Percentiles rank a stretch among this genome's conserved stretches.
These are phyloP conservation scores for Fraxinus latifolia DNA, from an alignment of 305 asterid species.

Conservation along the genomic window DNA sequence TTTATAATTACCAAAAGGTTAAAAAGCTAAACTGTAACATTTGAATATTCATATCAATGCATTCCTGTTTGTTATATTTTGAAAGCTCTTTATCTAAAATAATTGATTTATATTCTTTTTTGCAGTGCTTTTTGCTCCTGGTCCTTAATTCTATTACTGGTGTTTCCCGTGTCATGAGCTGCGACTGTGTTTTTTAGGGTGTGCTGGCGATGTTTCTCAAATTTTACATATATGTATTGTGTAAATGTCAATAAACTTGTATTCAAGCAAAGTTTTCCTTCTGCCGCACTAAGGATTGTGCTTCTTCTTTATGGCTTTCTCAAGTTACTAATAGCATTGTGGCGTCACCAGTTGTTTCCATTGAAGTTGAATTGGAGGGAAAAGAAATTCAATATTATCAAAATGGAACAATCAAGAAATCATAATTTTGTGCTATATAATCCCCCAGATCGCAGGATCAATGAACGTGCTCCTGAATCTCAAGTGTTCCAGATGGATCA, in stretches of 20 bases:
- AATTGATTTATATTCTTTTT: slow-evolving; percentile 23
- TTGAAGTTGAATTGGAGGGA: slow-evolving; percentile 26
- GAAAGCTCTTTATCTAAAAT: background rate
- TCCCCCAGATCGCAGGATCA: slow-evolving; percentile 36
- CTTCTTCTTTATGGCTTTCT: slow-evolving; percentile 38
- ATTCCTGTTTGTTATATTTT: background rate
- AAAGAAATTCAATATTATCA: slow-evolving; percentile 7
- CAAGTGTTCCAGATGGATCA: slow-evolving; percentile 39
- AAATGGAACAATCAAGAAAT: slow-evolving; percentile 54
- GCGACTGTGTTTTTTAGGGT: slow-evolving; percentile 10
- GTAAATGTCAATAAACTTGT: slow-evolving; percentile 30
- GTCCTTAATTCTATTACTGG: slow-evolving; percentile 15
- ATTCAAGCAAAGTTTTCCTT: slow-evolving; percentile 28
- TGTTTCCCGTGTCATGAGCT: slow-evolving; percentile 15
- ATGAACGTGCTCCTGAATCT: slow-evolving; percentile 43
- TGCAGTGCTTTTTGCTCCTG: slow-evolving; percentile 21
- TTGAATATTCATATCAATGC: background rate
- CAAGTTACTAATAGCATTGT: slow-evolving; percentile 29
- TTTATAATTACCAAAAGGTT: background rate
- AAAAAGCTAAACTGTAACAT: background rate
- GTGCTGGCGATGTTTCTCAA: slow-evolving; percentile 20
- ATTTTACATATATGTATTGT: slow-evolving; percentile 28
- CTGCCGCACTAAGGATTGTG: slow-evolving; percentile 31
- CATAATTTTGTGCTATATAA: slow-evolving; percentile 33
- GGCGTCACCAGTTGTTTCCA: slow-evolving; percentile 33